phyloP scores from a whole-genome alignment of 2,329 filamentous ascomycete species.

The Aspergillus melleus region DNA sequence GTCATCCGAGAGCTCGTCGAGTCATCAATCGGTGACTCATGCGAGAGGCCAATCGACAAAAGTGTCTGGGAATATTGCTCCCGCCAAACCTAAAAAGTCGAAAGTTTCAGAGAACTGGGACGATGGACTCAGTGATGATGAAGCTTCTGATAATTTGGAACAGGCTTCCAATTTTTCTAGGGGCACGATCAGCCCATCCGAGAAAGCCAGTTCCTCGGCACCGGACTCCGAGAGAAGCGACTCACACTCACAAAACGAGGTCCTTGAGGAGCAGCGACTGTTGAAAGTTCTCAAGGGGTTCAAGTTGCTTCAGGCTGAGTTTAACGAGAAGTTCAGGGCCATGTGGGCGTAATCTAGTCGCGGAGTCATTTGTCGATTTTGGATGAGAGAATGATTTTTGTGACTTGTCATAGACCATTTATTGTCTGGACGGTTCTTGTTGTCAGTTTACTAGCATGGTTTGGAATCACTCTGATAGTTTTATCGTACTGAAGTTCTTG shows the following conservation, averaged over 20 bases:
- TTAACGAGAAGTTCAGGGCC: conserved; percentile 35
- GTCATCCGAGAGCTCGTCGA: neutral
- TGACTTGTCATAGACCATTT: neutral
- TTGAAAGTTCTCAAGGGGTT: conserved; percentile 30
- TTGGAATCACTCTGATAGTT: no score
- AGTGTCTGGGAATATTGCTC: neutral
- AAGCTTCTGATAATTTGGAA: neutral
- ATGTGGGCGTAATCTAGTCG: conserved; percentile 29
- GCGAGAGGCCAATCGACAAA: neutral
- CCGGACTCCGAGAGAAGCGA: neutral
- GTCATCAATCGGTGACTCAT: neutral
- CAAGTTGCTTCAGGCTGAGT: conserved; percentile 30
- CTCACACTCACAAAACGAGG: no score
- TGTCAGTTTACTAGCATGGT: no score
- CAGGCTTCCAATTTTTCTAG: neutral
- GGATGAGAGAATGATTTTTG: neutral
- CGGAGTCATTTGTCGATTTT: neutral
- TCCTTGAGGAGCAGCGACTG: conserved; percentile 8
- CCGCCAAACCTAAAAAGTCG: conserved; percentile 6
- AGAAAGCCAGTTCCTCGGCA: conserved; percentile 3
- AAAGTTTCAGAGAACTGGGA: conserved; percentile 27
- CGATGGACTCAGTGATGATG: conserved; percentile 15
- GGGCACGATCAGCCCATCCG: neutral
- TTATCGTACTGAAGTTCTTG: no score
- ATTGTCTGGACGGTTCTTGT: no score